phyloP scores from a whole-genome alignment of 2,329 filamentous ascomycete genomes.

The Cryphonectria parasitica region DNA sequence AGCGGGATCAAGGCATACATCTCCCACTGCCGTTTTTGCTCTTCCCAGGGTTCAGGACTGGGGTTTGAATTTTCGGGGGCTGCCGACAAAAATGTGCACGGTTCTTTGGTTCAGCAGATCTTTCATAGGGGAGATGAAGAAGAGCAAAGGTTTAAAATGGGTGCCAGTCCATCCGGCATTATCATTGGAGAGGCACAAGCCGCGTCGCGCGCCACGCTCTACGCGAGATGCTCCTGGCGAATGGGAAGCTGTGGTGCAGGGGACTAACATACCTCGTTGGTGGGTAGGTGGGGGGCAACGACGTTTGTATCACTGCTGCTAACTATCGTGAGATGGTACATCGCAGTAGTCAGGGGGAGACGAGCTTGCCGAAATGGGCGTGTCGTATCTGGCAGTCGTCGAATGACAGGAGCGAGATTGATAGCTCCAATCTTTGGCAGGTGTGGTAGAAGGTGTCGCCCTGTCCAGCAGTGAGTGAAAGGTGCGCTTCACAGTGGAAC shows the following conservation, averaged over 20 bases:
- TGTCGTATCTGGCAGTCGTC: constrained; percentile 24
- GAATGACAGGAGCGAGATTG: constrained; percentile 19
- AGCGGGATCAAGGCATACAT: background rate
- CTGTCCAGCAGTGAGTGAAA: background rate
- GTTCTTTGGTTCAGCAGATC: background rate
- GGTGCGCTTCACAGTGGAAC: background rate
- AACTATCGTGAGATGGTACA: background rate
- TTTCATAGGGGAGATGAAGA: background rate
- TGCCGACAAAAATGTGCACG: background rate
- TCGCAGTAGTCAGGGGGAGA: constrained; percentile 6
- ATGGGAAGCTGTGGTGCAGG: constrained; percentile 14
- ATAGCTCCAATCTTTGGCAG: constrained; percentile 3
- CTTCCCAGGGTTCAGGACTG: background rate
- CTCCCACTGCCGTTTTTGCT: no score
- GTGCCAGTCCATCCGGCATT: background rate
- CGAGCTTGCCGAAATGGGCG: constrained; percentile 27
- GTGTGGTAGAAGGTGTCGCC: background rate
- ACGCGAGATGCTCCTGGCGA: constrained; percentile 2
- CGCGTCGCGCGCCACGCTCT: background rate
- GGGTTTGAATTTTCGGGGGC: background rate
- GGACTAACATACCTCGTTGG: background rate
- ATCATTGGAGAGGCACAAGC: background rate
- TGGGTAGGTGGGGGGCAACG: constrained; percentile 17
- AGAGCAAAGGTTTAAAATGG: background rate
- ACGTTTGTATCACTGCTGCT: constrained; percentile 1